Evolutionary conservation across 805 yeast genomes (phyloP), one percentile per base, ranked within the genome.

Genomic region (Lachancea dasiensis): DNA sequence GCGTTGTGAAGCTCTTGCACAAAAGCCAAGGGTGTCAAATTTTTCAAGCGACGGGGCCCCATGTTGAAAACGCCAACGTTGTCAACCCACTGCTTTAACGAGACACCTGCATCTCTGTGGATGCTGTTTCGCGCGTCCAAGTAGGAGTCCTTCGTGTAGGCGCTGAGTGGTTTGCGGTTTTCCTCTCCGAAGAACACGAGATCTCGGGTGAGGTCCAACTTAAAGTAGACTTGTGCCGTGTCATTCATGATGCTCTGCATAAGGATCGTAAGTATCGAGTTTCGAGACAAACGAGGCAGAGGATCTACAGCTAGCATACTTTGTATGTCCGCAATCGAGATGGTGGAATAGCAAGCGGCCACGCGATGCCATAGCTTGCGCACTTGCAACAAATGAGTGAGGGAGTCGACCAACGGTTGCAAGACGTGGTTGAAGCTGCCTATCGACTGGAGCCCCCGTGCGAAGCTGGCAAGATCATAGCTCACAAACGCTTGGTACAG

Each of bases 211-310:
- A 58, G 45, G 38, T 58, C 61, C 9, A 58, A 48, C 36, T 55
- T 56, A 44, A 52, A 58, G 38, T 42, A 56, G 4, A 50, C 46
- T 6, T 38, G 40, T 2, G 60, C 53, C n/a, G 49, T 45, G 29
- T 47, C 48, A 29, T 52, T 50, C 47, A 53, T 45, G 19, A 54
- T 46, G 9, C 59, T 55, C 20, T 39, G 44, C 60, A 58, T 58
- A 24, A 58, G 36, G 1, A 56, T 39, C 6, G 54, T 53, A 15
- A 58, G 41, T 13, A 58, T 16, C 8, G 54, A 50, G 23, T 56
- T 55, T 28, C 58, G 45, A 3, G 53, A 41, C 20, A 49, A 31
- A 2, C 21, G 28, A 3, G 36, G 30, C 4, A 11, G 14, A 1
- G 34, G 25, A 28, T 36, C 39, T 8, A 49, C 34, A 23, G 33